Evolutionary conservation across 148 eudicot genomes (phyloP), one percentile per base, ranked within the genome.

Genomic region (Nyssa sinensis): DNA sequence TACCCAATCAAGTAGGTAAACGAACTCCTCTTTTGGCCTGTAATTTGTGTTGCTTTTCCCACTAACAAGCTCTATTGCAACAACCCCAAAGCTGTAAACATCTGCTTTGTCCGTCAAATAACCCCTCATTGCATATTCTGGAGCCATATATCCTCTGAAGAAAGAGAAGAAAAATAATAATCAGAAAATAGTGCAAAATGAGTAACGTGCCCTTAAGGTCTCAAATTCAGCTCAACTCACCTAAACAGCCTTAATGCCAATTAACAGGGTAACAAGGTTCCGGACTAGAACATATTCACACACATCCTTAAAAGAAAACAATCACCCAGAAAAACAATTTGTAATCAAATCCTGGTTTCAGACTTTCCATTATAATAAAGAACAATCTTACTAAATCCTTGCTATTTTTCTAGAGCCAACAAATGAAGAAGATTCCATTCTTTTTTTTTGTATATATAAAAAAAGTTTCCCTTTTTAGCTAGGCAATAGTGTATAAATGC

Each of bases 1-100:
- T 81, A 88, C 91, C 92, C 92, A 86, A 65, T 88, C 92, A 37
- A 88, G 89, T 71, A 88, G 89, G 75, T 86, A 88, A 69, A 84
- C 84, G 47, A 82, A 86, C 21, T 88, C 89, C 61, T 88, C 89
- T 66, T 62, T 85, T 3, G 92, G 89, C 76, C 87, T 70, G 64
- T 82, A 86, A 64, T 64, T 84, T 44, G 88, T 88, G 77, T 86
- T 88, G 69, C 88, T 86, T 76, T 83, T 86, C 64, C 92, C 89
- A 61, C 88, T 88, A 8, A 88, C 87, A 74, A 84, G 75, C 80
- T 86, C 91, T 68, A 88, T 74, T n/a, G 82, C 74, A 64, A 88
- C 91, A 1, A 88, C 65, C 69, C 91, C 87, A 55, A 79, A 88
- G 75, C 91, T 88, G 74, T 86, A 88, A 35, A 88, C 87, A 76